phyloP scores from a whole-genome alignment of 495 filamentous ascomycete genomes.

The Letharia lupina region DNA sequence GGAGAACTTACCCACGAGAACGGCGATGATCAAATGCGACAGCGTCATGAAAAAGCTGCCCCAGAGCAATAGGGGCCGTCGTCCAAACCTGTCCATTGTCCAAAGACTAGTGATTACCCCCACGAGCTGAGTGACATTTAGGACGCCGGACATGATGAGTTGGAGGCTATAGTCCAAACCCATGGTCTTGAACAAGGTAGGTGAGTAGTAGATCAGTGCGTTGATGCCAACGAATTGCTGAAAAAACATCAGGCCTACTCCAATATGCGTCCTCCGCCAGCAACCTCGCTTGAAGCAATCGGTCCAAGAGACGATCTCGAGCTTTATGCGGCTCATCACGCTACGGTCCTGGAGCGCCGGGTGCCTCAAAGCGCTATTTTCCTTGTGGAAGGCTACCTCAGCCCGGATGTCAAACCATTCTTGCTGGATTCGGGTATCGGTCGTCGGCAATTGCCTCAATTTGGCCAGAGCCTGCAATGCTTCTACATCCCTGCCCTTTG shows the following conservation, averaged over 20 bases:
- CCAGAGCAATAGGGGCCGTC: slow-evolving; percentile 39
- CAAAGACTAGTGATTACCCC: slow-evolving; percentile 41
- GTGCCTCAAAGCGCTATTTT: slow-evolving; percentile 39
- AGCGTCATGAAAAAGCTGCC: slow-evolving; percentile 42
- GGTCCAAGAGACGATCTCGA: slow-evolving; percentile 40
- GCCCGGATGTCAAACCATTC: slow-evolving; percentile 46
- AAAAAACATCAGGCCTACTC: slow-evolving; percentile 47
- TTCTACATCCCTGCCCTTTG: slow-evolving; percentile 42
- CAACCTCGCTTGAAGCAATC: slow-evolving; percentile 44
- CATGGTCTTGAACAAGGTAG: slow-evolving; percentile 50
- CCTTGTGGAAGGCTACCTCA: slow-evolving; percentile 43
- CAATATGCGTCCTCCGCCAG: slow-evolving; percentile 50
- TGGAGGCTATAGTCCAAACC: slow-evolving; percentile 48
- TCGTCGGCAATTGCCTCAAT: slow-evolving; percentile 37
- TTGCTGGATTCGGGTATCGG: slow-evolving; percentile 38
- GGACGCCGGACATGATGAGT: slow-evolving; percentile 50
- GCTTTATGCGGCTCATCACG: slow-evolving; percentile 28
- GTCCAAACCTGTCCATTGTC: slow-evolving; percentile 43
- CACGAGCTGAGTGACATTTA: slow-evolving; percentile 47
- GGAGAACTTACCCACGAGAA: slow-evolving; percentile 39
- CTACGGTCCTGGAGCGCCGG: slow-evolving; percentile 36
- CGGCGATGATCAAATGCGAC: slow-evolving; percentile 44
- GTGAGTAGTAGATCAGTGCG: slow-evolving; percentile 44
- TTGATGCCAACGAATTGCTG: slow-evolving; percentile 38
- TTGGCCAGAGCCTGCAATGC: slow-evolving; percentile 39